These are phyloP conservation scores for Colletotrichum filicis DNA, from an alignment of 2,329 filamentous ascomycete genomes.

Conservation along the genomic window DNA sequence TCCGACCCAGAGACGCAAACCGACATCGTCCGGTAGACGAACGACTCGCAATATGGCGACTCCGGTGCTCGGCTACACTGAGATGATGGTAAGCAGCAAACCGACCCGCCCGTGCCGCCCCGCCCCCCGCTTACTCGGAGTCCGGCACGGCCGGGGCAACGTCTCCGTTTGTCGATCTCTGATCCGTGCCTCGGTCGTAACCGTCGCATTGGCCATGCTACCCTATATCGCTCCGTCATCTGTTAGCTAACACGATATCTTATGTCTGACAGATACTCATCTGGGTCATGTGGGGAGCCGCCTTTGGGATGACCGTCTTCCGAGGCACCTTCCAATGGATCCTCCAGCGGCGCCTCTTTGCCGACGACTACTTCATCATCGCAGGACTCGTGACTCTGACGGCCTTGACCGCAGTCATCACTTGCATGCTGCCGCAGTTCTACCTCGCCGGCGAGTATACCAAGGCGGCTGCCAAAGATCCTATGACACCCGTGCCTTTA, in stretches of 20 bases:
- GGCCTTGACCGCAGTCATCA: conserved; percentile 9
- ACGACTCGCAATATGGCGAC: conserved; percentile 4
- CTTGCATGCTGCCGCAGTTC: conserved; percentile 19
- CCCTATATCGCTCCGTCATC: neutral
- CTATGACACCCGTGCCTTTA: neutral
- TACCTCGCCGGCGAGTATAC: conserved; percentile 26
- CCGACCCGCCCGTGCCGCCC: neutral
- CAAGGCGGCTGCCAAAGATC: conserved; percentile 15
- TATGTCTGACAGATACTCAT: conserved; percentile 8
- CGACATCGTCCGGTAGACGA: neutral
- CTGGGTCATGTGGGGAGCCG: conserved; percentile 16
- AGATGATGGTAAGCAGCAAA: conserved; percentile 20
- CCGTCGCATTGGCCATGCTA: neutral
- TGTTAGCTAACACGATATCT: neutral
- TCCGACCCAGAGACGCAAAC: neutral
- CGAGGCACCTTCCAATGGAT: conserved; percentile 25
- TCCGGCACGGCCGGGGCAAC: neutral
- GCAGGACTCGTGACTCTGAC: conserved; percentile 15
- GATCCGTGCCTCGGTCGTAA: neutral
- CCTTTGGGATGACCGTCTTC: conserved; percentile 14
- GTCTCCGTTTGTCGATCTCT: neutral
- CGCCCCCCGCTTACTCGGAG: neutral
- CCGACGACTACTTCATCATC: conserved; percentile 23
- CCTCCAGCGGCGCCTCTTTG: conserved; percentile 17
- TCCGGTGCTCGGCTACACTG: conserved; percentile 10